Evolutionary conservation across 805 yeast genomes (phyloP).

Genomic region (Saturnispora sanitii): DNA sequence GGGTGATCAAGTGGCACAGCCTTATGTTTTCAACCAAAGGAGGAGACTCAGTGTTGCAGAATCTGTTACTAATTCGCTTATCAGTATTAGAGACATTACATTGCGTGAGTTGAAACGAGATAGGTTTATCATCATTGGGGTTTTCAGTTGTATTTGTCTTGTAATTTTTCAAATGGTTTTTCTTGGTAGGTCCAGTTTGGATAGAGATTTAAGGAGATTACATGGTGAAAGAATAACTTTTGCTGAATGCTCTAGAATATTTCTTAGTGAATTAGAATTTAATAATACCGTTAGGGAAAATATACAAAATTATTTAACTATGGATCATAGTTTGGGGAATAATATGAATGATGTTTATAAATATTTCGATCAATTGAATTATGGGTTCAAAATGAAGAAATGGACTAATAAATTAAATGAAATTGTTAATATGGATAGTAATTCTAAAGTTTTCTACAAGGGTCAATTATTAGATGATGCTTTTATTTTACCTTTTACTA

Average conservation of each 20-base stretch:
- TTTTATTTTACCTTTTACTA: slow-evolving; percentile 46
- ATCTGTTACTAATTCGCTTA: slow-evolving; percentile 22
- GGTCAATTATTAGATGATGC: slow-evolving; percentile 37
- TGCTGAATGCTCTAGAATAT: slow-evolving; percentile 59
- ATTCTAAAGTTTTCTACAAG: neutral
- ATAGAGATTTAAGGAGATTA: slow-evolving; percentile 68
- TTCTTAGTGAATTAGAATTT: slow-evolving; percentile 24
- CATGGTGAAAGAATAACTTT: slow-evolving; percentile 57
- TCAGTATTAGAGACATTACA: slow-evolving; percentile 21
- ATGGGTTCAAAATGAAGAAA: too few relatives aligned
- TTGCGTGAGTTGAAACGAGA: slow-evolving; percentile 23
- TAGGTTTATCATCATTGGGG: slow-evolving; percentile 25
- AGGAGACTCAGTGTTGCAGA: slow-evolving; percentile 15
- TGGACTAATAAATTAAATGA: too few relatives aligned
- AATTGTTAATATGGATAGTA: neutral
- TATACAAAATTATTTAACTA: slow-evolving; percentile 6
- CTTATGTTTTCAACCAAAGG: neutral
- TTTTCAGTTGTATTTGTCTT: slow-evolving; percentile 32
- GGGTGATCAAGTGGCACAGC: neutral
- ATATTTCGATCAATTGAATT: too few relatives aligned
- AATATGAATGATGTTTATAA: too few relatives aligned
- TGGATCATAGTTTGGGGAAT: too few relatives aligned
- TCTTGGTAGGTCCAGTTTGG: slow-evolving; percentile 74
- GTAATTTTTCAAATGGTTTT: slow-evolving; percentile 62
- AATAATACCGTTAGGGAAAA: slow-evolving; percentile 17